Base-by-base conservation (phyloP, 306 rosid species). In the Vachellia pachyceras region DNA sequence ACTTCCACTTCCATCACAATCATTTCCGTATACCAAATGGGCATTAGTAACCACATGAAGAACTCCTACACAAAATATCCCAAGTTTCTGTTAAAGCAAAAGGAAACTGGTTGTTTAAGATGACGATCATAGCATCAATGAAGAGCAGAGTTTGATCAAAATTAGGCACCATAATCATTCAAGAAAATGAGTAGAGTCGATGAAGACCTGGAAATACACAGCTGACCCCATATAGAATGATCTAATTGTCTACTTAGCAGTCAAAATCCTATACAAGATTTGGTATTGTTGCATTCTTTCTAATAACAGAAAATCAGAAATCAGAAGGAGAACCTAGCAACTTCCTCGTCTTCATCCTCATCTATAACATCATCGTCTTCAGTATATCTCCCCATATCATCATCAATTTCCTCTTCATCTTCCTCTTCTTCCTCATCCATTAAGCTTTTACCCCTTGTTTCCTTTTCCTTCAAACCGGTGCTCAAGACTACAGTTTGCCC, bases 401-500 rank as follows among this genome's bases (percentile, higher is more conserved):
- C 87, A n/a, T 81, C 83, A 41, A 75, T 82, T 61, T 85, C 84
- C 7, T 72, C 80, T 0, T 80, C 85, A 0, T 80, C 87, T 7
- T 82, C 87, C 22, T 81, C 88, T 37, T 79, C 86, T 1, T 88
- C 91, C 67, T 82, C 89, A 7, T 78, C 87, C 90, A 89, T 88
- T 82, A 64, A 73, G 74, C 77, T 82, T 85, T 76, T 89, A 54
- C 74, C 76, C 54, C 40, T 50, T 10, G 76, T 68, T 50, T 73
- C 79, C 84, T 68, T 84, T 82, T 84, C 88, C 85, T 93, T 95
- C 85, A 90, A 85, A 67, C 97, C 92, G 25, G 92, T 90, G 93
- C 88, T 95, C 91, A 93, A 81, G 40, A 88, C 90, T 78, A 90
- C 97, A 13, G 88, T 89, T 86, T 83, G 86, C 47, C 94, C 97